Base-by-base conservation (phyloP, 805 yeast species). In the Saccharomycopsis fibuligera region DNA sequence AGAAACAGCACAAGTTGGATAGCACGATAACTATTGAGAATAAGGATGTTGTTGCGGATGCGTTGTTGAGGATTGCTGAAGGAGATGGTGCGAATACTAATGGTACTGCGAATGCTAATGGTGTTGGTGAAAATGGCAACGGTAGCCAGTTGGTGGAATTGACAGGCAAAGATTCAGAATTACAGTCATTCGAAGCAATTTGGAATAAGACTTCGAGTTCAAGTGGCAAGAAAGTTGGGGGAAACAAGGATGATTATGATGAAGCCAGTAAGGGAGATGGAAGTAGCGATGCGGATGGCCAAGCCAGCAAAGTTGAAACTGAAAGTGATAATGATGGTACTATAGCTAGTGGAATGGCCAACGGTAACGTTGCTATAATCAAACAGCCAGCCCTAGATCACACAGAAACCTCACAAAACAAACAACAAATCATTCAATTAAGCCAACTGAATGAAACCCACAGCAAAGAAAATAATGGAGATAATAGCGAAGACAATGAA, bases 111-210 rank as follows among this genome's bases (percentile, higher is more conserved):
- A 43, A 33, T 24, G 33, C 25, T 14, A 33, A 14, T 43, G 30
- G 17, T n/a, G 30, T 10, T 17, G 30, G n/a, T 8, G n/a, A 37
- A 14, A 37, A 19, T 19, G n/a, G 17, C n/a, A 37, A 19, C n/a
- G 17, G 17, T 40, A 23, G 23, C 9, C 24, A 12, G 24, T 8
- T 12, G 6, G 16, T 12, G 9, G 22, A 38, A n/a, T 9, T 5
- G 6, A 19, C 30, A 5, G 17, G 8, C 19, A 29, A 29, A 29
- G 12, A 29, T 8, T 16, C 37, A 6, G 37, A 33, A n/a, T 33
- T 33, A 16, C 37, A 42, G 23, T 19, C 12, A n/a, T 42, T 42
- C 23, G 45, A 42, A 19, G 36, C 45, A 9, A 38, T 27, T 5
- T 42, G 45, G 45, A n/a, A 42, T 19, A n/a, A n/a, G n/a, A n/a